These are phyloP conservation scores for Mycosphaerella sp. DNA, from an alignment of 2,329 filamentous ascomycete species.

Conservation along the genomic window DNA sequence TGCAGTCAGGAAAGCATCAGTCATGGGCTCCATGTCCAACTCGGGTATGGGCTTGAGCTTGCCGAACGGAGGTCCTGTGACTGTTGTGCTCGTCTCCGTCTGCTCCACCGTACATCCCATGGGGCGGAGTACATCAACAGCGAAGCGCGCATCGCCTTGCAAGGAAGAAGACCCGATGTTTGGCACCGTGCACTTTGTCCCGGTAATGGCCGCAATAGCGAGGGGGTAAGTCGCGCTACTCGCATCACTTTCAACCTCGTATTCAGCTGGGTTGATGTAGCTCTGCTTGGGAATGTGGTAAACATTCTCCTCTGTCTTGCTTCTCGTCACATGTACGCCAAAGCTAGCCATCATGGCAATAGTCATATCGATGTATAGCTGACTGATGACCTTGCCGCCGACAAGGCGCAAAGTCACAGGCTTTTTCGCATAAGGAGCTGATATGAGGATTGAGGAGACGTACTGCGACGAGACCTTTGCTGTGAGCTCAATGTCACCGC, in stretches of 20 bases:
- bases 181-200: conserved; percentile 89
- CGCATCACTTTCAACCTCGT: conserved; percentile 92
- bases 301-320: conserved; percentile 72
- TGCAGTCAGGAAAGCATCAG: conserved; percentile 92
- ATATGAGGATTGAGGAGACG: conserved; percentile 94
- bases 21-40: conserved; percentile 99
- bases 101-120: conserved; percentile 94
- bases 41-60: conserved; percentile 67
- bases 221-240: conserved; percentile 96
- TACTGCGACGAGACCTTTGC: conserved; percentile 99
- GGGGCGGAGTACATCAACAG: conserved; percentile 76
- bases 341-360: conserved; percentile 78
- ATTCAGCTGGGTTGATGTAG: conserved; percentile 78
- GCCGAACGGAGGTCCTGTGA: conserved; percentile 76
- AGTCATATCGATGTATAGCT: conserved; percentile 69
- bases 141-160: conserved; percentile 92
- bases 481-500: conserved; percentile 82
- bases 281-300: conserved; percentile 84
- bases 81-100: conserved; percentile 77
- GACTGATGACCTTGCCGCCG: conserved; percentile 95
- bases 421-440: conserved; percentile 90
- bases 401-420: conserved; percentile 84
- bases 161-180: conserved; percentile 91
- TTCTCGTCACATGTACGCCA: conserved; percentile 72
- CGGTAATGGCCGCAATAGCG: conserved; percentile 89